Percentiles rank a stretch among this genome's conserved stretches.
Evolutionary conservation across 1,284 basidiomycete species (phyloP).

Genomic region (Microbotryum intermedium): DNA sequence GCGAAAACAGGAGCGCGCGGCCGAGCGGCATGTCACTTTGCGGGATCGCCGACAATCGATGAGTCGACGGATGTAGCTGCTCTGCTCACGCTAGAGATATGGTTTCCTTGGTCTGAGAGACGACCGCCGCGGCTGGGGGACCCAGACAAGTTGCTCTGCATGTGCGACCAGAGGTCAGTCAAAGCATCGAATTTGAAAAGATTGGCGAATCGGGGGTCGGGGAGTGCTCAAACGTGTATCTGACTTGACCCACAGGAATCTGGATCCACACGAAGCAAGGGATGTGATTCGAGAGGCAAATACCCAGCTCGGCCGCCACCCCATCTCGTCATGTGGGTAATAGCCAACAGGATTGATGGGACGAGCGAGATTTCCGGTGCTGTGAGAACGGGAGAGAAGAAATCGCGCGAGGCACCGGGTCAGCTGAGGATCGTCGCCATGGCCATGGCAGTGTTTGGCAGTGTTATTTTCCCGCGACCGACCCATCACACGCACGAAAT

Average conservation of each 20-base stretch:
- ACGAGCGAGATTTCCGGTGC: constrained; percentile 10
- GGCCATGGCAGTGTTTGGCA: no score
- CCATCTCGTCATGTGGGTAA: constrained; percentile 27
- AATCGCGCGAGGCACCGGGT: background rate
- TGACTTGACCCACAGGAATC: constrained; percentile 11
- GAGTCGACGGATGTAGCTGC: no score
- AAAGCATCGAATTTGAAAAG: background rate
- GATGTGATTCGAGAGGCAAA: constrained; percentile 19
- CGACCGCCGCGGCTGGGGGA: constrained; percentile 19
- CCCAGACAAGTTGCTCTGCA: constrained; percentile 25
- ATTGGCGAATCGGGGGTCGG: background rate
- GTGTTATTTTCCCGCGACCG: no score
- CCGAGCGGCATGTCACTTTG: no score
- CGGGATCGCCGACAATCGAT: no score
- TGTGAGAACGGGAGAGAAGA: background rate
- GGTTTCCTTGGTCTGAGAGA: constrained; percentile 14
- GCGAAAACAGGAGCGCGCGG: background rate
- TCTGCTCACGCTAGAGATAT: constrained; percentile 20
- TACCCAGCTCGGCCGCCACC: constrained; percentile 18
- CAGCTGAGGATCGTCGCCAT: background rate
- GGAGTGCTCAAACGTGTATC: background rate
- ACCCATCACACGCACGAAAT: constrained; percentile 12
- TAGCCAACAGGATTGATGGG: background rate
- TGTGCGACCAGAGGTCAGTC: background rate
- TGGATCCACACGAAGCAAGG: constrained; percentile 2